Evolutionary conservation across 2,329 filamentous ascomycete genomes (phyloP).

Genomic region (Phoma herbarum): DNA sequence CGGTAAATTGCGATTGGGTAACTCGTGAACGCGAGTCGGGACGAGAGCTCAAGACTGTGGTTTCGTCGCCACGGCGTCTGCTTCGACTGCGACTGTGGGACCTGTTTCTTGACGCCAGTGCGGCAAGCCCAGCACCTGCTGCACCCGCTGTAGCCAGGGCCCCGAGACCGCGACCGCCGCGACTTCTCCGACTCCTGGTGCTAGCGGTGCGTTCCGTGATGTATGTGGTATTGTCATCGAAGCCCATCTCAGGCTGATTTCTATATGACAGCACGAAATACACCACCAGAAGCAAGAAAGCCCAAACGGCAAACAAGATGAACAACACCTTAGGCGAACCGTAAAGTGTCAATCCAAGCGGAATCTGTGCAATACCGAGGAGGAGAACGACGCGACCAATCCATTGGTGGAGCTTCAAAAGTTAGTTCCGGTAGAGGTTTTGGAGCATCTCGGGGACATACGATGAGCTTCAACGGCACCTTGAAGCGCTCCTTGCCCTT

Average conservation of each 20-base stretch:
- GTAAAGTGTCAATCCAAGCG: conserved; percentile 88
- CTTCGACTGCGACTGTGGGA: conserved; percentile 54
- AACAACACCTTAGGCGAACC: conserved; percentile 88
- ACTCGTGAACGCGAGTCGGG: conserved; percentile 41
- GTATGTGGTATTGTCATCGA: conserved; percentile 66
- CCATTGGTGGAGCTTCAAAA: conserved; percentile 84
- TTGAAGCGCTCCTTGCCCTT: conserved; percentile 62
- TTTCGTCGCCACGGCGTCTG: conserved; percentile 33
- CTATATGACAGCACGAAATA: conserved; percentile 85
- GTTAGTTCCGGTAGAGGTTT: conserved; percentile 21
- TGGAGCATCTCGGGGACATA: conserved; percentile 42
- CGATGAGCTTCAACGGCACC: conserved; percentile 66
- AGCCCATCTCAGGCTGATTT: conserved; percentile 63
- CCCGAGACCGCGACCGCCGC: conserved; percentile 52
- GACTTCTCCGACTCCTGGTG: conserved; percentile 44
- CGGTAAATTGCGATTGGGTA: conserved; percentile 38
- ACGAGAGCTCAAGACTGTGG: conserved; percentile 48
- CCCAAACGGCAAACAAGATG: conserved; percentile 83
- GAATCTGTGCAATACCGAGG: conserved; percentile 85
- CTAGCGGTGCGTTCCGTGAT: conserved; percentile 64
- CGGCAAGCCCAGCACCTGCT: conserved; percentile 66
- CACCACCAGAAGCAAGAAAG: conserved; percentile 72
- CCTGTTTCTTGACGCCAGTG: conserved; percentile 59
- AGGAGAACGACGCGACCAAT: conserved; percentile 79
- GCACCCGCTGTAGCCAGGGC: conserved; percentile 64